Base-by-base conservation (phyloP, 208 protist species). In the Spongospora subterranea region DNA sequence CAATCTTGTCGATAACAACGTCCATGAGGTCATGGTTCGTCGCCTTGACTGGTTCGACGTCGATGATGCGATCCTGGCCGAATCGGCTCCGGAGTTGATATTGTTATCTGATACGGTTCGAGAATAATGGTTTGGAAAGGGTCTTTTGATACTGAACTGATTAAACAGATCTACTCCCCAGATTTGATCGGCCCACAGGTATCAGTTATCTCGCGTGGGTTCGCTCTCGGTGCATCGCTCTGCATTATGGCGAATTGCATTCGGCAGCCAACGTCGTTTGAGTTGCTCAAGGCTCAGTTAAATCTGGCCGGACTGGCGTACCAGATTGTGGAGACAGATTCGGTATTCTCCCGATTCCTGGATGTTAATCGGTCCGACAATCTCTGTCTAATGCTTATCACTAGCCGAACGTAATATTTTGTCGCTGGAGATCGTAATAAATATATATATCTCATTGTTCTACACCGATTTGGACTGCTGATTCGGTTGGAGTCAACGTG, bases 1-100 rank as follows among this genome's bases (percentile, higher is more conserved):
- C 17, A 82, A 82, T 43, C 71, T 82, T 6, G 71, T n/a, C 40
- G 71, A 39, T 39, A 82, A 82, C n/a, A n/a, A 82, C 71, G 71
- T 35, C 71, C 35, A 35, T n/a, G 17, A 82, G 17, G 71, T 82
- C 40, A n/a, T 43, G 6, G 71, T 82, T 20, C 71, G 71, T 20
- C 6, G 13, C 17, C 71, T 82, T 6, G 71, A 82, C n/a, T 82
- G 71, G 71, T 35, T 82, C 71, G 40, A 82, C n/a, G 17, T 35
- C 71, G 71, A 35, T n/a, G 71, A 82, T n/a, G 71, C 6, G 6
- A n/a, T 82, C 17, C n/a, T 82, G n/a, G 71, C 40, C 13, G 71
- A 82, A 43, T 39, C 35, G 17, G 17, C 11, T 20, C 71, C 71
- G 6, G 71, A 82, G 6, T 20, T 82, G 6, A 35, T 82, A 6